phyloP scores from a whole-genome alignment of 2,329 filamentous ascomycete genomes.

The Calonectria pteridis region DNA sequence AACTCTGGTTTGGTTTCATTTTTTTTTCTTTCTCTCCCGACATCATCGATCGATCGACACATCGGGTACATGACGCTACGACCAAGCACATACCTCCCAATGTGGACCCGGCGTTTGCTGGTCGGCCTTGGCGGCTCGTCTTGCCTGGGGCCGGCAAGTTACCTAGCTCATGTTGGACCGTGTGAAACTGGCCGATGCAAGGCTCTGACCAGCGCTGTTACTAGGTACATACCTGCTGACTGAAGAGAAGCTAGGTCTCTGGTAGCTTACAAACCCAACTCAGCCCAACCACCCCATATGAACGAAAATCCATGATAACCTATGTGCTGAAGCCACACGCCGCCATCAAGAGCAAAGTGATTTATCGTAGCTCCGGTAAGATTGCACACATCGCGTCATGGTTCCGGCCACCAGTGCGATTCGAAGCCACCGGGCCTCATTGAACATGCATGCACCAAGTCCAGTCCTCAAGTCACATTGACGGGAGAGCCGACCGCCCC shows the following conservation, averaged over 20 bases:
- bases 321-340: background rate
- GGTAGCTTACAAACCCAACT: background rate
- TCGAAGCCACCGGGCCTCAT: background rate
- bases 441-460: background rate
- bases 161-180: background rate
- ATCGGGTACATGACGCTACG: constrained; percentile 5
- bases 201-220: background rate
- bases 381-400: background rate
- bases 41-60: constrained; percentile 34
- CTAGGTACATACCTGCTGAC: background rate
- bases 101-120: background rate
- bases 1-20: background rate
- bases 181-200: background rate
- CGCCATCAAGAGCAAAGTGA: background rate
- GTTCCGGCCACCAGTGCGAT: background rate
- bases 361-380: background rate
- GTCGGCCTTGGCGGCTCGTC: background rate
- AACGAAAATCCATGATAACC: background rate
- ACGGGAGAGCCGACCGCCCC: background rate
- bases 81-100: constrained; percentile 1
- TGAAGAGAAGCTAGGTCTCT: background rate
- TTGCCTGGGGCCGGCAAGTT: background rate
- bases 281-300: background rate
- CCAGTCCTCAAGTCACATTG: background rate
- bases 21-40: constrained; percentile 3